phyloP scores from a whole-genome alignment of 2,329 filamentous ascomycete genomes.

The Alternaria metachromatica region DNA sequence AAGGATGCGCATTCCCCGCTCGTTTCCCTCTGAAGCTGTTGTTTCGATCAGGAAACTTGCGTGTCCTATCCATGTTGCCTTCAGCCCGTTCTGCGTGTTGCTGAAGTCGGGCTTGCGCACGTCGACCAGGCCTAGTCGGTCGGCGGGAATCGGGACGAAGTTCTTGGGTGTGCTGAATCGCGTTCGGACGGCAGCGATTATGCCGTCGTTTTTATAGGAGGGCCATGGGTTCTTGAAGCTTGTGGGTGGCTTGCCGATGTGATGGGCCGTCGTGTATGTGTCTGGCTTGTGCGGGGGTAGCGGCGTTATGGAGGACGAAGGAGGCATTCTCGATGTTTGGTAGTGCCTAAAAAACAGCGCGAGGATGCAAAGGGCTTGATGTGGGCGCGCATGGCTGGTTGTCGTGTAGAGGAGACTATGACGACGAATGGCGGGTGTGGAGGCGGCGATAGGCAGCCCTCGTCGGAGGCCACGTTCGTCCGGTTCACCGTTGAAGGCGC shows the following conservation, averaged over 20 bases:
- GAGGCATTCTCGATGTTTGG: constrained; percentile 19
- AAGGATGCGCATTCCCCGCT: constrained; percentile 54
- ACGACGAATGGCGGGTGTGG: not conserved
- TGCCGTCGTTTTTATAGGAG: constrained; percentile 43
- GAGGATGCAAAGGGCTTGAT: not conserved
- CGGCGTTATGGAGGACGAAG: constrained; percentile 15
- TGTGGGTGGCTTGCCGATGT: constrained; percentile 53
- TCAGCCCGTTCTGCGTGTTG: constrained; percentile 35
- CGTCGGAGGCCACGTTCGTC: constrained; percentile 5
- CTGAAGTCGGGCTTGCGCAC: constrained; percentile 53
- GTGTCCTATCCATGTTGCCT: constrained; percentile 61
- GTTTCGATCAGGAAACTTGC: constrained; percentile 59
- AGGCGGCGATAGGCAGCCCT: constrained; percentile 19
- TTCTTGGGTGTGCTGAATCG: constrained; percentile 52
- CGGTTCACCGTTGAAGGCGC: not conserved
- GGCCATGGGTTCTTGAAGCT: constrained; percentile 60
- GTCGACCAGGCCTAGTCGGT: constrained; percentile 51
- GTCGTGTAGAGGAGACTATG: constrained; percentile 18
- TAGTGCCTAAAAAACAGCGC: constrained; percentile 20
- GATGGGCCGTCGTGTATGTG: constrained; percentile 46
- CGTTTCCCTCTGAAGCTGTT: constrained; percentile 30
- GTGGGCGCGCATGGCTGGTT: constrained; percentile 8
- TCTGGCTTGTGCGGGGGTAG: constrained; percentile 29
- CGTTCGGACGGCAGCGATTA: constrained; percentile 41
- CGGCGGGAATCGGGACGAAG: constrained; percentile 55